phyloP scores from a whole-genome alignment of 768 basidiomycete genomes.

The Auricularia heimuer region DNA sequence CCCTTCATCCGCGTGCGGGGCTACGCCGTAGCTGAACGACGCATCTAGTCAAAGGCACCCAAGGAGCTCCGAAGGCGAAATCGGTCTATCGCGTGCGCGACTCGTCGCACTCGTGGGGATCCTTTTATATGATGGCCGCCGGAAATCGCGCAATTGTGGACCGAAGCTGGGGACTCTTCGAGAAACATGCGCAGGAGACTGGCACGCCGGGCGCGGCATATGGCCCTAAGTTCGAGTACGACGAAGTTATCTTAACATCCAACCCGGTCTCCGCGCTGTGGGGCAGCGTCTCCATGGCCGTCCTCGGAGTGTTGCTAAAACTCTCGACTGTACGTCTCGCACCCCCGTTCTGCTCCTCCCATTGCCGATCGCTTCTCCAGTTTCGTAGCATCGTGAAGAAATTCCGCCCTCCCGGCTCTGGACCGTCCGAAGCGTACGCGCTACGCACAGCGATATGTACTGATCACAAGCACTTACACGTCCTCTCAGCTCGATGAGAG shows the following conservation, averaged over 20 bases:
- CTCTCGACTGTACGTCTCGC: no score
- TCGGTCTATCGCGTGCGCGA: conserved; percentile 28
- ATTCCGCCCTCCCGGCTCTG: conserved; percentile 25
- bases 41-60: conserved; percentile 16
- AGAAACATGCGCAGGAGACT: conserved; percentile 17
- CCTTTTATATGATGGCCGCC: conserved; percentile 34
- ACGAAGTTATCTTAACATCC: conserved; percentile 44
- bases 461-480: background rate
- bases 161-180: conserved; percentile 45
- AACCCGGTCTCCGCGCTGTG: conserved; percentile 32
- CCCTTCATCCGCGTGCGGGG: background rate
- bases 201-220: conserved; percentile 29
- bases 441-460: background rate
- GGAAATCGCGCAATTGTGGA: conserved; percentile 42
- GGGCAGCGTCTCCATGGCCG: conserved; percentile 24
- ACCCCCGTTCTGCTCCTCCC: conserved; percentile 2
- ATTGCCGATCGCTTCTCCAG: conserved; percentile 29
- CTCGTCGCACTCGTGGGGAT: conserved; percentile 24
- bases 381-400: conserved; percentile 46
- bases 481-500: background rate
- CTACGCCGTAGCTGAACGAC: no score
- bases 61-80: conserved; percentile 20
- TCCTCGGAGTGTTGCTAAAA: background rate
- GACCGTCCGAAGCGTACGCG: background rate
- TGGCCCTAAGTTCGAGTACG: conserved; percentile 66